phyloP scores from a whole-genome alignment of 257 asterid species.

The Solanum medicagineum region DNA sequence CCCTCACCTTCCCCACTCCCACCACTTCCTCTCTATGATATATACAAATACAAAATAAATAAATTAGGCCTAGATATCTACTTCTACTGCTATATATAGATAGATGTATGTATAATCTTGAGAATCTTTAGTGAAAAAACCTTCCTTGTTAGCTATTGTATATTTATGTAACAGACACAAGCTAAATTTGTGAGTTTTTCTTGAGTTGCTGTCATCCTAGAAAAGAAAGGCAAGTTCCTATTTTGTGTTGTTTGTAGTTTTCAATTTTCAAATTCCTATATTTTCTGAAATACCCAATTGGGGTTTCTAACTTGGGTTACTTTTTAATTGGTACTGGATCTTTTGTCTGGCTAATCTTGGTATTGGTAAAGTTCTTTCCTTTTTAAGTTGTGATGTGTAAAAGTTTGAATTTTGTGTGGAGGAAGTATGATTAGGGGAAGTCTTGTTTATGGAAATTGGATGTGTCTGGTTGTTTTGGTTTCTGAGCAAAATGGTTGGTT shows the following conservation, averaged over 20 bases:
- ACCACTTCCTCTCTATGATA: background rate
- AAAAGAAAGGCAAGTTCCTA: background rate
- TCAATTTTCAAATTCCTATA: background rate
- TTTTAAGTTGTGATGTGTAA: background rate
- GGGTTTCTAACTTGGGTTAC: background rate
- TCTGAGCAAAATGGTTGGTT: background rate
- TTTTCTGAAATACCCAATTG: slow-evolving; percentile 1
- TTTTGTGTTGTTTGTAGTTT: background rate
- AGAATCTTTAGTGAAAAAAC: background rate
- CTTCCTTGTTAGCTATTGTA: background rate
- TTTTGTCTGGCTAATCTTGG: background rate
- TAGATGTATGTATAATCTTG: background rate
- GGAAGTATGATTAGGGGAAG: background rate
- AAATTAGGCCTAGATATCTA: background rate
- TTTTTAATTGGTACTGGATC: background rate
- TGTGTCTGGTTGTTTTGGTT: background rate
- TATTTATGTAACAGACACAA: background rate
- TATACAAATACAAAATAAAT: background rate
- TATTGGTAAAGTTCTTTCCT: background rate
- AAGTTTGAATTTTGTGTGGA: background rate
- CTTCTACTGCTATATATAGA: background rate
- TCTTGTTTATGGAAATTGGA: background rate
- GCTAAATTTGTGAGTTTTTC: background rate
- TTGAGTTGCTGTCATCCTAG: background rate
- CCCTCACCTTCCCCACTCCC: background rate